phyloP scores from a whole-genome alignment of 345 rosid genomes.

The Brassica cretica region DNA sequence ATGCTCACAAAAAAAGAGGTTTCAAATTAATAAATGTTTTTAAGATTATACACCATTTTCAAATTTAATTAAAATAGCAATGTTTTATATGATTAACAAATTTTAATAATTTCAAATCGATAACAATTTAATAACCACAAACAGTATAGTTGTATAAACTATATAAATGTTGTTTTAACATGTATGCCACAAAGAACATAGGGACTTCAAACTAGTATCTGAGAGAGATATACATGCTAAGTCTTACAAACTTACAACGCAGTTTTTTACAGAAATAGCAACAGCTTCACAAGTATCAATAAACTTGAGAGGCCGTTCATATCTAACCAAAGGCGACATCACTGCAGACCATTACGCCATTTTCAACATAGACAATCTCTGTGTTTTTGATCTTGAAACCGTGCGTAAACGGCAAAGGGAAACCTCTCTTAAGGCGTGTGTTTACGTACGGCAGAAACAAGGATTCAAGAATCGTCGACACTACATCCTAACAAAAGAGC shows the following conservation, averaged over 20 bases:
- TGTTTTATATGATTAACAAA: not conserved
- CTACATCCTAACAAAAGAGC: slow-evolving; percentile 44
- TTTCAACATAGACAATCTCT: slow-evolving; percentile 44
- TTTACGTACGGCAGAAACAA: slow-evolving; percentile 61
- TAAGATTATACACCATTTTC: too few relatives aligned
- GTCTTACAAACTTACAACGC: not conserved
- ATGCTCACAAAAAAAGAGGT: too few relatives aligned
- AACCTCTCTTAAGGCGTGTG: slow-evolving; percentile 52
- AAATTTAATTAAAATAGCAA: too few relatives aligned
- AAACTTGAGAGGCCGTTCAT: not conserved
- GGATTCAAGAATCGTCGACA: slow-evolving; percentile 46
- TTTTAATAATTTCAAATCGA: not conserved
- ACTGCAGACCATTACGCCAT: slow-evolving; percentile 48
- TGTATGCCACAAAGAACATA: slow-evolving; percentile 7
- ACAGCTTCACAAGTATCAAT: not conserved
- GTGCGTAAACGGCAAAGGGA: slow-evolving; percentile 55
- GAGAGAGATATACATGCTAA: not conserved
- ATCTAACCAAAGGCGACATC: slow-evolving; percentile 29
- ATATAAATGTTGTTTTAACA: not conserved
- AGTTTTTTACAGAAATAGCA: not conserved
- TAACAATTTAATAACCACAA: not conserved
- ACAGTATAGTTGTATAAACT: not conserved
- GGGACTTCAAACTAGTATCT: not conserved
- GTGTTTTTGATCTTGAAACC: slow-evolving; percentile 49
- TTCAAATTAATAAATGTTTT: too few relatives aligned